Base-by-base conservation (phyloP, 2,329 filamentous ascomycete species). In the Ilyonectria mors-panacis region DNA sequence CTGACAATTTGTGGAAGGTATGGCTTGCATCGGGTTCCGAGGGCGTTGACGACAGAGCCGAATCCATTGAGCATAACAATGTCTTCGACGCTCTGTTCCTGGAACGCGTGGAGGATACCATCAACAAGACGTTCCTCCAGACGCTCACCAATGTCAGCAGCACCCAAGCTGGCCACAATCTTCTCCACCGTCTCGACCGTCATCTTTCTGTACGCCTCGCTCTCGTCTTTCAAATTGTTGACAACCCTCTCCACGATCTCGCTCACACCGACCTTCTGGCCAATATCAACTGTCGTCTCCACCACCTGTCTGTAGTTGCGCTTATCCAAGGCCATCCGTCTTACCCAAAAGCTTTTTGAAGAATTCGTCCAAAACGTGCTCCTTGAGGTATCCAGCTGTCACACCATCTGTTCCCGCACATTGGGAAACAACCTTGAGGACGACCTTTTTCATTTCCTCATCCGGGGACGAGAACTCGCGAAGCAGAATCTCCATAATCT, bases 401-500 rank as follows among this genome's bases (percentile, higher is more conserved):
- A 99, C 96, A 83, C 96, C 96, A 77, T 97, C 93, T 2, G 95
- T 98, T 73, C 92, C 92, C 8, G 96, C 94, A 78, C 96, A 98
- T 78, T 99, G 96, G 19, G 95, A 98, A 17, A 99, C 91, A 30
- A 99, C 96, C 82, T 98, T 98, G 65, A 99, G 85, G 8, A 99
- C 96, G 1, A 99, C 96, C 85, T 99, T 99, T 84, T 98, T 99
- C 96, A 99, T 99, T 82, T 99, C 96, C 81, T 99, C 96, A 73
- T 99, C 96, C 0, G 96, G 96, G 1, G 95, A 98, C 7, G 94
- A 93, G 77, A 99, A 99, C 79, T 99, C 96, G 76, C 96, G 91
- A 33, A 98, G 89, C 15, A 99, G 85, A 76, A 98, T 98, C 81
- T 98, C 96, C 95, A 99, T 98, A 76, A 99, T 98, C 81, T 99